Evolutionary conservation across 176 grass and related monocot species (phyloP).

Genomic region (Carex scoparia): DNA sequence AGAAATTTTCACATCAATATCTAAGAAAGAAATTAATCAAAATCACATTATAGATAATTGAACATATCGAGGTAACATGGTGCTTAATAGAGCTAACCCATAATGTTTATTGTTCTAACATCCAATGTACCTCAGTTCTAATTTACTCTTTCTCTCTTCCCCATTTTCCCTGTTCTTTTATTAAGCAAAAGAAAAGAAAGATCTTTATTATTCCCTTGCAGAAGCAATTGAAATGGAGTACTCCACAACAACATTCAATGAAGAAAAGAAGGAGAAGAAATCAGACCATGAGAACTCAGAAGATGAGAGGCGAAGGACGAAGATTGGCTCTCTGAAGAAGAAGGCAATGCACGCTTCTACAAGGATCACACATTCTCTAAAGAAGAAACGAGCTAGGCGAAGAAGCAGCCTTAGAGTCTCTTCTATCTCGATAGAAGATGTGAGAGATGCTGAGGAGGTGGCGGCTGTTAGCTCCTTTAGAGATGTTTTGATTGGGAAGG

Average conservation of each 20-base stretch:
- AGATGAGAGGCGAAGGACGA: constrained; percentile 57
- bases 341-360: constrained; percentile 83
- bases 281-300: constrained; percentile 56
- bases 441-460: constrained; percentile 86
- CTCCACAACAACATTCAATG: constrained; percentile 34
- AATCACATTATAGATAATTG: background rate
- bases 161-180: background rate
- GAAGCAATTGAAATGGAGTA: constrained; percentile 24
- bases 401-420: constrained; percentile 66
- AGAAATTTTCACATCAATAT: background rate
- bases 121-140: background rate
- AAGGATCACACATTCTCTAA: constrained; percentile 77
- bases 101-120: background rate
- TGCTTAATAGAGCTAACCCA: background rate
- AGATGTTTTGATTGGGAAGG: constrained; percentile 60
- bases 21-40: background rate
- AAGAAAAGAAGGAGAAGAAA: constrained; percentile 66
- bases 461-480: constrained; percentile 61
- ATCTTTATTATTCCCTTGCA: constrained; percentile 1
- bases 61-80: background rate
- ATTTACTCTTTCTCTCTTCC: background rate
- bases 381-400: constrained; percentile 83
- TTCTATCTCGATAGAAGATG: constrained; percentile 71
- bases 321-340: constrained; percentile 66
- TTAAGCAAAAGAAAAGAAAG: background rate